A percentile compares a stretch with the other conserved stretches of the same genome.
phyloP scores from a whole-genome alignment of 805 yeast species.

The Saccharomycopsis synnaedendra region DNA sequence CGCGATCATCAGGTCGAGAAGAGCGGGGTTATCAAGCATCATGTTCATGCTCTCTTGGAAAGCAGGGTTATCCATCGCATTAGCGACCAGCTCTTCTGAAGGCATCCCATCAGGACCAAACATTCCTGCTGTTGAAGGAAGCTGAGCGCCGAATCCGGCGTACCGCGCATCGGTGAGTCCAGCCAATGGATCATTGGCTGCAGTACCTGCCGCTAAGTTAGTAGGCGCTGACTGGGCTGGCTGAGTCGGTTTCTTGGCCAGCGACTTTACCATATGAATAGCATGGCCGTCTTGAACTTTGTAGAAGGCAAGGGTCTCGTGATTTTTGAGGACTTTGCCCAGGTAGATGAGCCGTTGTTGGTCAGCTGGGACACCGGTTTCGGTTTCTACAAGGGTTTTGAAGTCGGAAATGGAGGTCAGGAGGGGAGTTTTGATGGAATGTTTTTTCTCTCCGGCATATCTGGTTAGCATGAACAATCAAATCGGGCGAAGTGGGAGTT shows the following conservation, averaged over 20 bases:
- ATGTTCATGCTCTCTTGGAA: constrained; percentile 75
- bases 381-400: constrained; percentile 51
- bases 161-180: constrained; percentile 92
- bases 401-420: constrained; percentile 52
- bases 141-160: constrained; percentile 75
- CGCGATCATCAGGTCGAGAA: constrained; percentile 71
- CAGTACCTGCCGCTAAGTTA: constrained; percentile 78
- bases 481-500: too few relatives aligned
- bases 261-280: constrained; percentile 81
- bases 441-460: constrained; percentile 64
- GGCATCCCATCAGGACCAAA: constrained; percentile 92
- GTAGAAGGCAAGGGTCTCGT: constrained; percentile 61
- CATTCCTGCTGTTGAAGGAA: constrained; percentile 69
- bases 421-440: constrained; percentile 46
- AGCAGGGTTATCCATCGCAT: constrained; percentile 72
- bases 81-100: constrained; percentile 60
- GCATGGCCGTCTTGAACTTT: constrained; percentile 82
- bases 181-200: constrained; percentile 81
- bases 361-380: constrained; percentile 57
- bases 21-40: constrained; percentile 77
- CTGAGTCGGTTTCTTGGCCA: constrained; percentile 32
- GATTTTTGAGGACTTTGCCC: constrained; percentile 86
- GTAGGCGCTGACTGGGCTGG: constrained; percentile 36
- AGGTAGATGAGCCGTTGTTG: constrained; percentile 86
- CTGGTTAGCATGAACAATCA: background rate